Percentiles rank a stretch among this genome's conserved stretches.
Conservation (phyloP, 306 rosid genomes). For the Cicer judaicum region DNA sequence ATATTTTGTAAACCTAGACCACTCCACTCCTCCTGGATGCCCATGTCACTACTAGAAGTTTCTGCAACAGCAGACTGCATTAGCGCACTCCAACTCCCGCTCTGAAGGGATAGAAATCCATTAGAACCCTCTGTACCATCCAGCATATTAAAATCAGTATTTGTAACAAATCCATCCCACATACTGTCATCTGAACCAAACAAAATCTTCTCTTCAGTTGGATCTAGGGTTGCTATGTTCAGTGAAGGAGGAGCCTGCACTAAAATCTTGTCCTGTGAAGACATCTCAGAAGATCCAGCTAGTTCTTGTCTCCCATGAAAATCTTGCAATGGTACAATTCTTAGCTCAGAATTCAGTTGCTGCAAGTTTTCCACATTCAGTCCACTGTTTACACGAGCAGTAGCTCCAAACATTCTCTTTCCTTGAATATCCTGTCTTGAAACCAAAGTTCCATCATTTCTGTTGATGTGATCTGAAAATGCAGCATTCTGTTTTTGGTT, state of each 20-base stretch:
- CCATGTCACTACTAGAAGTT: conserved; percentile 74
- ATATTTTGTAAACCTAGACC: conserved; percentile 57
- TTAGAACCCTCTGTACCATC: conserved; percentile 65
- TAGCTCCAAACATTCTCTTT: conserved; percentile 58
- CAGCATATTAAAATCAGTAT: conserved; percentile 51
- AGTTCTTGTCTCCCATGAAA: conserved; percentile 71
- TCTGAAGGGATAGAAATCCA: conserved; percentile 73
- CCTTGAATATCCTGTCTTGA: conserved; percentile 71
- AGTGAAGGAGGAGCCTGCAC: conserved; percentile 63
- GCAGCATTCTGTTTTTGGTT: conserved; percentile 64
- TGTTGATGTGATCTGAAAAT: conserved; percentile 63
- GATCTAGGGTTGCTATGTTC: conserved; percentile 79
- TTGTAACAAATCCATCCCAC: conserved; percentile 88
- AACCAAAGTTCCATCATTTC: conserved; percentile 63
- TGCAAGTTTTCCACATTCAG: conserved; percentile 67
- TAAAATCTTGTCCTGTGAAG: conserved; percentile 65
- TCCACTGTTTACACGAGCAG: conserved; percentile 61
- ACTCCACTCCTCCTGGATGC: conserved; percentile 85
- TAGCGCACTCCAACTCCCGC: conserved; percentile 98
- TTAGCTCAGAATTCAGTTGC: conserved; percentile 66
- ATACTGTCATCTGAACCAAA: conserved; percentile 91
- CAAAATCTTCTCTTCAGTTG: conserved; percentile 93
- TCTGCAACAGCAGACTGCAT: conserved; percentile 99
- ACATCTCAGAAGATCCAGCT: conserved; percentile 61
- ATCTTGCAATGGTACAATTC: conserved; percentile 67